Percentiles rank a stretch among this genome's conserved stretches.
phyloP scores from a whole-genome alignment of 2,329 filamentous ascomycete genomes.

The Xylariaceae sp. region DNA sequence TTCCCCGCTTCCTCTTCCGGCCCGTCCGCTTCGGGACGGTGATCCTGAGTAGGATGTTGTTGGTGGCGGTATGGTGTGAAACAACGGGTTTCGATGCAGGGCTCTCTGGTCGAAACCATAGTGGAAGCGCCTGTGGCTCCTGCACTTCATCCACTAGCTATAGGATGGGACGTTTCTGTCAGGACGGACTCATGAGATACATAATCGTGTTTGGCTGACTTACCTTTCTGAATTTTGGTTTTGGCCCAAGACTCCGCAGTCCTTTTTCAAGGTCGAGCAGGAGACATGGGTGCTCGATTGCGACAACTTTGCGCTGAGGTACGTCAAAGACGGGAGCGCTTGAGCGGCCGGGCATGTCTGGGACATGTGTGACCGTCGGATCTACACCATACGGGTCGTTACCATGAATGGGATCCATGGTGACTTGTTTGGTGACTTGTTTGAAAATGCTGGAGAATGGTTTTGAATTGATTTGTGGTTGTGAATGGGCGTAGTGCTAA shows the following conservation, averaged over 20 bases:
- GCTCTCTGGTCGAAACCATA: constrained; percentile 77
- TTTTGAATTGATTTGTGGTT: too few species aligned
- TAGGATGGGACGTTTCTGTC: constrained; percentile 4
- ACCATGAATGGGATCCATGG: constrained; percentile 5
- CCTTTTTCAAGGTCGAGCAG: constrained; percentile 39
- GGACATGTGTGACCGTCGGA: constrained; percentile 4
- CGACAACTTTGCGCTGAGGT: constrained; percentile 36
- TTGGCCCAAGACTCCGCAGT: constrained; percentile 37
- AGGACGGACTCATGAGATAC: background rate
- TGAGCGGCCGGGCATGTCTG: constrained; percentile 5
- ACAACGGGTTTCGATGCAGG: constrained; percentile 71
- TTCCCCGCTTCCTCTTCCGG: constrained; percentile 77
- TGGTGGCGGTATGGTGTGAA: constrained; percentile 69
- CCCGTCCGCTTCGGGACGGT: constrained; percentile 83
- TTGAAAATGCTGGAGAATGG: too few species aligned
- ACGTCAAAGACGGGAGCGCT: constrained; percentile 36
- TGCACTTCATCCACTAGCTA: constrained; percentile 27
- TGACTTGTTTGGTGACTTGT: background rate
- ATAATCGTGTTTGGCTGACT: constrained; percentile 4
- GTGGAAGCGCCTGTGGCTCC: constrained; percentile 49
- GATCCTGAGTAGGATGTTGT: constrained; percentile 81
- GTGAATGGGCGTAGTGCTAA: too few species aligned
- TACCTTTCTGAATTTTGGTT: constrained; percentile 37
- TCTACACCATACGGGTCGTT: constrained; percentile 6
- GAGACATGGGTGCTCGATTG: constrained; percentile 42